phyloP scores from a whole-genome alignment of 2,329 filamentous ascomycete genomes.

The Talaromyces albobiverticillius region DNA sequence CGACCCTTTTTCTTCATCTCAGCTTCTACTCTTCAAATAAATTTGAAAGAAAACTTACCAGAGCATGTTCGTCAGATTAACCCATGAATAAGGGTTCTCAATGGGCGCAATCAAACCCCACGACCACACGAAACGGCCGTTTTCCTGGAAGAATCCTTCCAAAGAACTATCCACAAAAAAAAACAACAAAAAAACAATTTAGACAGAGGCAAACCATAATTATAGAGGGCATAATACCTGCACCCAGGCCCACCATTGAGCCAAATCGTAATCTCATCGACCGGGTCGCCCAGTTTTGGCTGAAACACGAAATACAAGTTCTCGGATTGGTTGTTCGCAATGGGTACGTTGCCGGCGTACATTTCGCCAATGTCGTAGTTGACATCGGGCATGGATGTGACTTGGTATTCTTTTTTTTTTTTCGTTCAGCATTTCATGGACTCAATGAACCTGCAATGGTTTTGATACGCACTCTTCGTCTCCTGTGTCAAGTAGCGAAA shows the following conservation, averaged over 20 bases:
- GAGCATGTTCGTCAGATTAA: conserved; percentile 70
- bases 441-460: no score
- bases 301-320: conserved; percentile 50
- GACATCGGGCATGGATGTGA: conserved; percentile 67
- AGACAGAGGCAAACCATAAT: no score
- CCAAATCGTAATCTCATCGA: conserved; percentile 42
- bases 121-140: conserved; percentile 70
- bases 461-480: no score
- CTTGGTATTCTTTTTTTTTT: conserved; percentile 54
- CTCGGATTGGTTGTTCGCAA: conserved; percentile 43
- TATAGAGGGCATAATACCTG: no score
- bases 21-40: not conserved
- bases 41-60: conserved; percentile 48
- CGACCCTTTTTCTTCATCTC: conserved; percentile 17
- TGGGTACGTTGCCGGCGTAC: conserved; percentile 52
- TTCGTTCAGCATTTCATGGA: no score
- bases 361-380: conserved; percentile 62
- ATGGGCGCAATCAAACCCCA: conserved; percentile 65
- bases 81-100: conserved; percentile 68
- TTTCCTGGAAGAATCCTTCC: conserved; percentile 70
- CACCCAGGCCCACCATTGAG: conserved; percentile 56
- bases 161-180: conserved; percentile 53
- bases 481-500: no score
- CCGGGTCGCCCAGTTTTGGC: conserved; percentile 40
- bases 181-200: no score